Evolutionary conservation across 768 basidiomycete species (phyloP).

Genomic region (Lyophyllum decastes): DNA sequence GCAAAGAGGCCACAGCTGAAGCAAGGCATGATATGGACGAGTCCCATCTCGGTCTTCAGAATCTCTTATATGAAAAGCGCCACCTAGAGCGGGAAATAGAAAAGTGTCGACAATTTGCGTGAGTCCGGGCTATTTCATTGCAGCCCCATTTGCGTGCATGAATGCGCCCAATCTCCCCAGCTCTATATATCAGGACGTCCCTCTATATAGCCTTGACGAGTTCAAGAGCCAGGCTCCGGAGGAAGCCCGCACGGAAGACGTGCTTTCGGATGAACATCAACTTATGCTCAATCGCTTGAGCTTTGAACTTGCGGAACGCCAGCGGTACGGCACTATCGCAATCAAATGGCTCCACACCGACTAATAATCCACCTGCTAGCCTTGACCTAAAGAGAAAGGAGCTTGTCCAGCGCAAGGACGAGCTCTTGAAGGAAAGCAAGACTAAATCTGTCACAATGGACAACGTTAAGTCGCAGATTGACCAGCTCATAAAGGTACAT

Average conservation of each 20-base stretch:
- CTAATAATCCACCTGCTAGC: constrained; percentile 37
- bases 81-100: constrained; percentile 91
- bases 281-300: constrained; percentile 86
- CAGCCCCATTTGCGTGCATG: not conserved
- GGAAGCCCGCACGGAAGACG: constrained; percentile 61
- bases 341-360: constrained; percentile 9
- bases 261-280: constrained; percentile 71
- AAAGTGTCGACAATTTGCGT: constrained; percentile 93
- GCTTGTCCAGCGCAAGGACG: constrained; percentile 70
- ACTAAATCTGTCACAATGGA: constrained; percentile 73
- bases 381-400: constrained; percentile 73
- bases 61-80: constrained; percentile 85
- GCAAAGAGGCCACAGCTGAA: constrained; percentile 73
- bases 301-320: constrained; percentile 87
- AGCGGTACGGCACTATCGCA: constrained; percentile 55
- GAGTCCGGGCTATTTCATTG: constrained; percentile 28
- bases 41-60: constrained; percentile 83
- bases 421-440: constrained; percentile 79
- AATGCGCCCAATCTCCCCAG: constrained; percentile 35
- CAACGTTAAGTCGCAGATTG: constrained; percentile 76
- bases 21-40: constrained; percentile 90
- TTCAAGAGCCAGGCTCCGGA: constrained; percentile 70
- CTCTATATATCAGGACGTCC: constrained; percentile 87
- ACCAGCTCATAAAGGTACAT: constrained; percentile 69
- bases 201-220: constrained; percentile 69